Evolutionary conservation across 2,329 filamentous ascomycete genomes (phyloP), one percentile per base, ranked within the genome.

Genomic region (Aspergillus piperis): DNA sequence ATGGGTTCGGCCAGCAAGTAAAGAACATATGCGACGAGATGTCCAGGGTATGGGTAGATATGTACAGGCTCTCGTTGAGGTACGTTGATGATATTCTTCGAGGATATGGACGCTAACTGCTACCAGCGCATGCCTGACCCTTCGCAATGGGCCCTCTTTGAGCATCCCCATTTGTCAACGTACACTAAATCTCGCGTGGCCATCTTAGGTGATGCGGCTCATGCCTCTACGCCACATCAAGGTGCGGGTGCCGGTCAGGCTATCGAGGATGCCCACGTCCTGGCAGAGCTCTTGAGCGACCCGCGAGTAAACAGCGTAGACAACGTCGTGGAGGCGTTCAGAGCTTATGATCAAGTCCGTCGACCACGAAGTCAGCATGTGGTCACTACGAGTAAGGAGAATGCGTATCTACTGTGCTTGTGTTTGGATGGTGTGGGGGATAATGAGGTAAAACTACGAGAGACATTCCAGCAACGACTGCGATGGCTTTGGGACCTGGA

Each of bases 291-390:
- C 0, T 72, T 88, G 0, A 78, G 77, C 0, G 75, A 81, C 36
- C 5, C 58, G 2, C 60, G 65, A 6, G 73, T 80, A 2, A 59
- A 63, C 0, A 71, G 62, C 0, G 61, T 65, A 0, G 59, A 66
- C 0, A 76, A 82, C 7, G 69, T 83, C 0, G 71, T 77, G 5
- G 75, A 73, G 0, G 84, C 77, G 0, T 85, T 87, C 49, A 72
- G 73, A n/a, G 79, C 79, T 0, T 87, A 83, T 48, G 83, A 87
- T 62, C 71, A 70, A 8, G 72, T 81, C 3, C 75, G 86, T 0
- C 73, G 83, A 3, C 77, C 81, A 8, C 71, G 84, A 8, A 80
- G 77, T 8, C 81, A 84, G 60, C 78, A 77, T 68, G 70, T 85
- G 0, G 82, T 85, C 0, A 71, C 76, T 5, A 85, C 78, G 53